These are phyloP conservation scores for Penicillium simplicissimum DNA, from an alignment of 495 filamentous ascomycete species.

Conservation along the genomic window DNA sequence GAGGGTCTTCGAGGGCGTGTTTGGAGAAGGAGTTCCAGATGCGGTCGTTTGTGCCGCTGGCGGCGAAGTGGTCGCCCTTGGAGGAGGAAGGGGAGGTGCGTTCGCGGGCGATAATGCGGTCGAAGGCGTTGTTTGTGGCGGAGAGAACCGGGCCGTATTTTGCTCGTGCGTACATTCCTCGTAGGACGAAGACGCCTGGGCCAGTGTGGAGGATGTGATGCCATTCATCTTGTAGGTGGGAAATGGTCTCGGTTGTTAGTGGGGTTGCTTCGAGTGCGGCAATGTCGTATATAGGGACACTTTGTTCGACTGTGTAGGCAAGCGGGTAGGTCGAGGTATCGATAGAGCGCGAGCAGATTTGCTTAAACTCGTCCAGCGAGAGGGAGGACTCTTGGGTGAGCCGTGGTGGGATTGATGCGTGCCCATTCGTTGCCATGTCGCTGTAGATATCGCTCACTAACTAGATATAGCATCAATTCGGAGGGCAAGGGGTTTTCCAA, in stretches of 20 bases:
- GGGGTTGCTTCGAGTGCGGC: conserved; percentile 26
- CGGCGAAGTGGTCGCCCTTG: conserved; percentile 58
- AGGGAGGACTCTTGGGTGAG: conserved; percentile 26
- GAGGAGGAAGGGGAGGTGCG: conserved; percentile 8
- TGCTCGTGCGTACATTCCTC: conserved; percentile 41
- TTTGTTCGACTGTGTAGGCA: conserved; percentile 37
- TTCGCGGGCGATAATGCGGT: conserved; percentile 47
- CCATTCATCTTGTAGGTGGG: conserved; percentile 54
- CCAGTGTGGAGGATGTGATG: conserved; percentile 53
- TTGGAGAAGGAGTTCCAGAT: conserved; percentile 63
- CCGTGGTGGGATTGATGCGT: conserved; percentile 21
- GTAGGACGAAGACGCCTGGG: conserved; percentile 54
- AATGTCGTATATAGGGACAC: conserved; percentile 56
- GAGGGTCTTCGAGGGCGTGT: conserved; percentile 46
- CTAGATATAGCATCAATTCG: not conserved
- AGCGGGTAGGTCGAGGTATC: conserved; percentile 44
- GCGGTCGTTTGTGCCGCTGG: conserved; percentile 47
- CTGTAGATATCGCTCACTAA: not conserved
- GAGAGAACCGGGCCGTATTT: conserved; percentile 35
- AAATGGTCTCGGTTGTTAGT: conserved; percentile 16
- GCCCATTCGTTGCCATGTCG: conserved; percentile 14
- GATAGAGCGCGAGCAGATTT: conserved; percentile 42
- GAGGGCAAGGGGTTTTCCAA: too few relatives aligned
- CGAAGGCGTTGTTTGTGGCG: conserved; percentile 43
- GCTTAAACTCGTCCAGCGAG: conserved; percentile 41